These are phyloP conservation scores for Aureobasidium subglaciale DNA, from an alignment of 2,329 filamentous ascomycete species.

Conservation along the genomic window DNA sequence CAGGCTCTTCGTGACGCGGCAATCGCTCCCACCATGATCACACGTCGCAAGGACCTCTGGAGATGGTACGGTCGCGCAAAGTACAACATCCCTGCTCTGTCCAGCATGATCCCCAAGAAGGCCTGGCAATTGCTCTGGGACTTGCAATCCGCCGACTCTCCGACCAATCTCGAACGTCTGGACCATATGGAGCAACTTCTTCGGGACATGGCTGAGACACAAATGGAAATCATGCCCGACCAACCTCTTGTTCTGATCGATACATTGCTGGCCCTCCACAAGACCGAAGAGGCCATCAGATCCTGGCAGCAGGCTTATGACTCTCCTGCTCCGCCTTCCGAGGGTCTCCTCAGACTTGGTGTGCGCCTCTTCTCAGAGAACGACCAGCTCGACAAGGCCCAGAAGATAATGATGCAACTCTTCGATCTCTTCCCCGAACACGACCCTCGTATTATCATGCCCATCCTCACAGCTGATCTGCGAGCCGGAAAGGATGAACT, in stretches of 20 bases:
- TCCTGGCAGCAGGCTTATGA: constrained; percentile 27
- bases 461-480: constrained; percentile 63
- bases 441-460: constrained; percentile 54
- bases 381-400: constrained; percentile 54
- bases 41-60: constrained; percentile 23
- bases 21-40: neutral
- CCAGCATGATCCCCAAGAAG: constrained; percentile 21
- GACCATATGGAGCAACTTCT: constrained; percentile 23
- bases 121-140: constrained; percentile 32
- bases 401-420: constrained; percentile 49
- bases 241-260: constrained; percentile 26
- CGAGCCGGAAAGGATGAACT: constrained; percentile 44
- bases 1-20: constrained; percentile 11
- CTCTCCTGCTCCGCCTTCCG: neutral
- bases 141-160: constrained; percentile 20
- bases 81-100: constrained; percentile 18
- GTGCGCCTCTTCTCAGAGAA: constrained; percentile 55
- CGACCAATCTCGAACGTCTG: constrained; percentile 19
- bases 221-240: constrained; percentile 19
- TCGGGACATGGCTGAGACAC: constrained; percentile 24
- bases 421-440: constrained; percentile 39
- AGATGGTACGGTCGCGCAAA: constrained; percentile 26
- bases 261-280: constrained; percentile 24
- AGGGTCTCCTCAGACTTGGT: constrained; percentile 54
- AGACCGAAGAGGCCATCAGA: constrained; percentile 25